Percentiles rank a stretch among this genome's conserved stretches.
Conservation (phyloP, 2,329 filamentous ascomycete genomes). For the Fusarium zealandicum region DNA sequence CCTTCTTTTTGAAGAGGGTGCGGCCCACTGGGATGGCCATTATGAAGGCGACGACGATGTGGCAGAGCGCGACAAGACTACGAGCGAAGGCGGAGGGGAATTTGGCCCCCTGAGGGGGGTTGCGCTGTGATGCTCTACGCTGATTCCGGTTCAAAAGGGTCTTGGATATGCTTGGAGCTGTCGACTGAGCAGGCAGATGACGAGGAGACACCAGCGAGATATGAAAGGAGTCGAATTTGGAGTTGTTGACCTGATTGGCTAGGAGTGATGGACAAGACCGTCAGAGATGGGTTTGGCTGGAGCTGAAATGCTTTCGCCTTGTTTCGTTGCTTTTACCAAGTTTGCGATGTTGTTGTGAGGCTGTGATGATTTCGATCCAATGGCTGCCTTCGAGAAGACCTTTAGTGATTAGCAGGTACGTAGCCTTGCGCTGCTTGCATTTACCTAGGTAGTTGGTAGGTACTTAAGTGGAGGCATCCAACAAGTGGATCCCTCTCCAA, state of each 20-base stretch:
- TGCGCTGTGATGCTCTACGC: not conserved
- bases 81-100: not conserved
- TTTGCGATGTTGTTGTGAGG: slow-evolving; percentile 16
- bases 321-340: slow-evolving; percentile 2
- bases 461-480: not conserved
- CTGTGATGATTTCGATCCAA: not conserved
- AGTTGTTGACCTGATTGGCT: not conserved
- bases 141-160: not conserved
- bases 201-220: not conserved
- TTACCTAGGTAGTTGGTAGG: no score
- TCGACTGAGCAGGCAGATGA: not conserved
- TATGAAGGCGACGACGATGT: slow-evolving; percentile 9
- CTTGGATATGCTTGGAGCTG: slow-evolving; percentile 11
- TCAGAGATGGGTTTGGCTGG: not conserved
- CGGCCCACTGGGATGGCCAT: slow-evolving; percentile 71
- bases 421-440: slow-evolving; percentile 17
- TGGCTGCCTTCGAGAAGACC: slow-evolving; percentile 10
- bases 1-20: slow-evolving; percentile 92
- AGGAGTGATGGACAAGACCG: no score
- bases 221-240: no score
- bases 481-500: not conserved
- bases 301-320: not conserved
- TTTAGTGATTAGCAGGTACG: not conserved
- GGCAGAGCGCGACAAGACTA: not conserved
- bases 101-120: not conserved